These are phyloP conservation scores for Gigaspora rosea DNA, from an alignment of 192 early-diverging fungal species.

Conservation along the genomic window DNA sequence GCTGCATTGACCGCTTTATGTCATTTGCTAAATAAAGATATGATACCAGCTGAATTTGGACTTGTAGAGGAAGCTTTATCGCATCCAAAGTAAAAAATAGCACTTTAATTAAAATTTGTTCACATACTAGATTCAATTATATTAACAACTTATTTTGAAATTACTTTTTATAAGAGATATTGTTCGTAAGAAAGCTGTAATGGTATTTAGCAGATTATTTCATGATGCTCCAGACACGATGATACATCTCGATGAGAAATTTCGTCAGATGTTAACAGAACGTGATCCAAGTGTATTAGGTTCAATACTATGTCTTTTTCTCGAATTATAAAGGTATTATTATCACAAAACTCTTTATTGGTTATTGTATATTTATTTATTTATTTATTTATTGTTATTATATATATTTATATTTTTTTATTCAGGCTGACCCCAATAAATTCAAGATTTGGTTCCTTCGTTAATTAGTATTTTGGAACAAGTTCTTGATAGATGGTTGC, in stretches of 20 bases:
- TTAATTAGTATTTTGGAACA: slow-evolving; percentile 47
- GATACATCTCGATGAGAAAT: slow-evolving; percentile 38
- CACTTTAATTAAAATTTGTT: neutral
- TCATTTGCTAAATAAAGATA: slow-evolving; percentile 49
- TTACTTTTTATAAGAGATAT: slow-evolving; percentile 39
- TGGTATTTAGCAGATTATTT: slow-evolving; percentile 48
- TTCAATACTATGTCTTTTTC: slow-evolving; percentile 44
- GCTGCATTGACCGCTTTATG: slow-evolving; percentile 53
- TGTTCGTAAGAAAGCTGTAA: slow-evolving; percentile 53
- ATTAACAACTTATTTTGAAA: neutral
- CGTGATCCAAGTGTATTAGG: slow-evolving; percentile 52
- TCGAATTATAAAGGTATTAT: slow-evolving; percentile 39
- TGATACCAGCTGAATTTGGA: slow-evolving; percentile 42
- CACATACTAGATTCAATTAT: neutral
- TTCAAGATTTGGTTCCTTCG: slow-evolving; percentile 41
- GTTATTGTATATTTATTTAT: too few relatives aligned
- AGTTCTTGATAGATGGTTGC: slow-evolving; percentile 49
- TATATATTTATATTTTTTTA: neutral
- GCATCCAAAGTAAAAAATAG: slow-evolving; percentile 47
- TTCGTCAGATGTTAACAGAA: slow-evolving; percentile 45
- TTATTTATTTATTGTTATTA: too few relatives aligned
- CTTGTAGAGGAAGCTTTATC: slow-evolving; percentile 41
- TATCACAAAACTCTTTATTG: too few relatives aligned
- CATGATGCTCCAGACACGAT: slow-evolving; percentile 36
- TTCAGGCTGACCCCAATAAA: slow-evolving; percentile 36